Conservation (phyloP, 129 eudicot species). For the Chrysanthemum lavandulifolium region DNA sequence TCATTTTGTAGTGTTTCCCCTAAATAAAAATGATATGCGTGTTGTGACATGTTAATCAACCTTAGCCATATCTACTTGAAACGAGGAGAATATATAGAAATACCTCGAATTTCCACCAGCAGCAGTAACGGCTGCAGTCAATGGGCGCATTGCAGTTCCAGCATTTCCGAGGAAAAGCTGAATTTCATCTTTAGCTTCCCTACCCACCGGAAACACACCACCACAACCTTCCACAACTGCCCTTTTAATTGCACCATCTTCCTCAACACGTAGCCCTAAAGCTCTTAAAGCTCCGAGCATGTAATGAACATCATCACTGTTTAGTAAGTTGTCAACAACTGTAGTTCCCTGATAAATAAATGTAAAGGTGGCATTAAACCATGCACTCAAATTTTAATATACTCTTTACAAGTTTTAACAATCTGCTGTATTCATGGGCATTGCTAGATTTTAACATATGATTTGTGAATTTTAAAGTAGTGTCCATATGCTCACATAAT, state of each 20-base stretch:
- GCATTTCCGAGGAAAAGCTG: conserved; percentile 97
- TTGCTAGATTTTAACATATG: conserved; percentile 8
- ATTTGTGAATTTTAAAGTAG: background rate
- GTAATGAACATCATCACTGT: conserved; percentile 94
- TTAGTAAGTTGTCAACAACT: conserved; percentile 78
- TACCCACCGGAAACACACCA: conserved; percentile 82
- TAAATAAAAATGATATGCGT: conserved; percentile 4
- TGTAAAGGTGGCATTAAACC: background rate
- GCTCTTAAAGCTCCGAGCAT: conserved; percentile 95
- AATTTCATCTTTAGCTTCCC: conserved; percentile 67
- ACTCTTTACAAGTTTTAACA: background rate
- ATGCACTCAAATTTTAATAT: conserved; percentile 4
- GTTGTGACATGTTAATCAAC: background rate
- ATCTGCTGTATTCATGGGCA: background rate
- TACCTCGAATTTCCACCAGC: conserved; percentile 97
- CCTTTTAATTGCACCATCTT: conserved; percentile 59
- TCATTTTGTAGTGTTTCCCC: background rate
- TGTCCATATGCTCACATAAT: too few species aligned
- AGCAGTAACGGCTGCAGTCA: conserved; percentile 92
- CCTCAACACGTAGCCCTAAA: conserved; percentile 85
- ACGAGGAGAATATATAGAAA: background rate
- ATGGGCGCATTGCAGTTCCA: conserved; percentile 99
- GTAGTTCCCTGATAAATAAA: conserved; percentile 73
- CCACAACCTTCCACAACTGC: conserved; percentile 91
- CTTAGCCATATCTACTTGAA: conserved; percentile 11